Evolutionary conservation across 768 basidiomycete species (phyloP).

Genomic region (Panaeolus cyanescens): DNA sequence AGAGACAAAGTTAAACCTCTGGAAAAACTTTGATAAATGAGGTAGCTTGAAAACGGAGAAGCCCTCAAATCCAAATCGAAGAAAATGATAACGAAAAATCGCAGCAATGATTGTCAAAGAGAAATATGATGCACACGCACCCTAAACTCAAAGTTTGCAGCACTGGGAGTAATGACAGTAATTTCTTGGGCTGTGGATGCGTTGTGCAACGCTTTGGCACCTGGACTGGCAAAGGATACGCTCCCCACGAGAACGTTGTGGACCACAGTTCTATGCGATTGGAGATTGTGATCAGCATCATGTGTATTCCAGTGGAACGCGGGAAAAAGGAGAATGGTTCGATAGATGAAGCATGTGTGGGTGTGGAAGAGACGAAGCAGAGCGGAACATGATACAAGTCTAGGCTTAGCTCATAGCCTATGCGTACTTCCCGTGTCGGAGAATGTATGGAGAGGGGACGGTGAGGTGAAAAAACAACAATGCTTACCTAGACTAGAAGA

Average conservation of each 20-base stretch:
- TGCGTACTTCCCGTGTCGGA: neutral
- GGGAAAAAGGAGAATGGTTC: neutral
- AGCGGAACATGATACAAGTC: constrained; percentile 10
- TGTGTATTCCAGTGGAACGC: neutral
- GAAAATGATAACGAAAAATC: neutral
- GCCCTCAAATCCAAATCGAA: neutral
- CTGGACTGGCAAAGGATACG: constrained; percentile 76
- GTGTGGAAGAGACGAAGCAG: neutral
- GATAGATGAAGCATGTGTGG: neutral
- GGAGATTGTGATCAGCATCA: neutral
- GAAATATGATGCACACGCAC: constrained; percentile 30
- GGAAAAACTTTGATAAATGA: neutral
- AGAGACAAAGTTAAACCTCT: neutral
- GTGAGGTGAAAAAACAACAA: constrained; percentile 9
- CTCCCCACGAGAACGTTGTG: constrained; percentile 77
- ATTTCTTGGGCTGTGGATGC: constrained; percentile 85
- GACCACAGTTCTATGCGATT: constrained; percentile 58
- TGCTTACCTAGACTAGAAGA: constrained; percentile 16
- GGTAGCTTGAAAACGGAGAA: constrained; percentile 1
- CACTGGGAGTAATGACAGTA: constrained; percentile 65
- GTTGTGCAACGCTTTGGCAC: constrained; percentile 76
- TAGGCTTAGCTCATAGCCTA: constrained; percentile 10
- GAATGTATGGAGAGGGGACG: constrained; percentile 10
- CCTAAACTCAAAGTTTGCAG: constrained; percentile 53
- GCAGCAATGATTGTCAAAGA: neutral